phyloP scores from a whole-genome alignment of 371 early-diverging fungal species.

The Fennellomyces sp. region DNA sequence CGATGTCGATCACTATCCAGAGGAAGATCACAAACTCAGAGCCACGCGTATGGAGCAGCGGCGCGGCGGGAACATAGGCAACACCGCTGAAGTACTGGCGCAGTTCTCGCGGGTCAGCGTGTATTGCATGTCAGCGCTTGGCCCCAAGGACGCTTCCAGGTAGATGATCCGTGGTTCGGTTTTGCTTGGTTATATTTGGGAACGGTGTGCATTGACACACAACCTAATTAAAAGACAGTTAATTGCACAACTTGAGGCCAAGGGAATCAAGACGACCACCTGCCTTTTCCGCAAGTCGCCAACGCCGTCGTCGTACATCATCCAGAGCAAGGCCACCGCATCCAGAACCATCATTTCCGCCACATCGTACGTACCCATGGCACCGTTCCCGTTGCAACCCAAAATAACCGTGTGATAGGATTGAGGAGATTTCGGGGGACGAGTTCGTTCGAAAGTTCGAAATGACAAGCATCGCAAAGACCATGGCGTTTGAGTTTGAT shows the following conservation, averaged over 20 bases:
- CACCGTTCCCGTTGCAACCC: no score
- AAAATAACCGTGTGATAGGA: no score
- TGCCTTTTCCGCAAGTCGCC: conserved; percentile 39
- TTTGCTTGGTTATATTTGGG: not conserved
- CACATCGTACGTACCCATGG: conserved; percentile 39
- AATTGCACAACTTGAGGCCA: conserved; percentile 29
- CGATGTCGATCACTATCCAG: conserved; percentile 52
- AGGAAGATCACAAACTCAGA: conserved; percentile 63
- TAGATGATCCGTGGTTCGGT: conserved; percentile 14
- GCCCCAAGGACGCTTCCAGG: conserved; percentile 46
- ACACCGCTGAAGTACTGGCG: conserved; percentile 58
- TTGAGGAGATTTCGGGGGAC: conserved; percentile 21
- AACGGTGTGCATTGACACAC: not conserved
- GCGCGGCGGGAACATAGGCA: conserved; percentile 73
- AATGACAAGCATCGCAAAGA: not conserved
- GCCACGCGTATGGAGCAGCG: conserved; percentile 57
- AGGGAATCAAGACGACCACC: conserved; percentile 38
- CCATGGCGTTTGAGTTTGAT: not conserved
- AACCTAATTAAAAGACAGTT: conserved; percentile 19
- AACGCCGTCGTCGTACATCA: conserved; percentile 65
- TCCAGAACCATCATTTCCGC: conserved; percentile 70
- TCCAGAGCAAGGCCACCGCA: conserved; percentile 48
- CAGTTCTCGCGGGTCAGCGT: conserved; percentile 46
- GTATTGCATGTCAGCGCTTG: conserved; percentile 55
- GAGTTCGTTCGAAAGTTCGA: conserved; percentile 20